Base-by-base conservation (phyloP, 306 rosid species). In the Sicyos baderoa region DNA sequence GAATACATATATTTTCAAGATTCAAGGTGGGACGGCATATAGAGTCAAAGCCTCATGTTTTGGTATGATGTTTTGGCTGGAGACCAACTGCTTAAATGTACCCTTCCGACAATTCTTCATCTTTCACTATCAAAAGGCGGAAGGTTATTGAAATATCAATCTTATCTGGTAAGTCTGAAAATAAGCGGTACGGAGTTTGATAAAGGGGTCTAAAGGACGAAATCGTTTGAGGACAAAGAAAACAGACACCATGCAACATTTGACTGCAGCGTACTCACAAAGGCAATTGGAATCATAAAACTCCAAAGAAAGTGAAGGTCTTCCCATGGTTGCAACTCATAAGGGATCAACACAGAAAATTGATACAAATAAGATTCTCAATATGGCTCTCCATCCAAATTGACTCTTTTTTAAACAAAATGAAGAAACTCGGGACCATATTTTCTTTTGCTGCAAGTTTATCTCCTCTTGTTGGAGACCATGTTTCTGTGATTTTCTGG, bases 391-490 rank as follows among this genome's bases (percentile, higher is more conserved):
- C 23, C 44, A 60, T n/a, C 23, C 67, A 64, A 64, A 18, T 64
- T 19, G 10, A 15, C 40, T 62, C 51, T 62, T 37, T 63, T 11
- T n/a, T n/a, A 40, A 62, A 62, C 23, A 11, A 62, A 37, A 40
- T 11, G 27, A 8, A 37, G 14, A 58, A 58, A 58, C 64, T 60
- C 15, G 4, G 66, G 7, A 59, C 47, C 47, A 59, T 16, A 35
- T 59, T 29, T 59, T 59, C 42, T 59, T 32, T 32, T 60, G 48
- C 67, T 3, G 67, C 67, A 8, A 60, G 66, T 60, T 60, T 32
- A 32, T 45, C 48, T 60, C 66, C 64, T 55, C 7, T 18, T 40
- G 61, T 12, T 55, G 35, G 15, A 3, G 12, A 22, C 15, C 61
- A 57, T 0, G 63, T 25, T 57, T 57, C 19, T 13, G 42, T 59